These are phyloP conservation scores for Hysterium pulicare DNA, from an alignment of 2,329 filamentous ascomycete genomes.

Conservation along the genomic window DNA sequence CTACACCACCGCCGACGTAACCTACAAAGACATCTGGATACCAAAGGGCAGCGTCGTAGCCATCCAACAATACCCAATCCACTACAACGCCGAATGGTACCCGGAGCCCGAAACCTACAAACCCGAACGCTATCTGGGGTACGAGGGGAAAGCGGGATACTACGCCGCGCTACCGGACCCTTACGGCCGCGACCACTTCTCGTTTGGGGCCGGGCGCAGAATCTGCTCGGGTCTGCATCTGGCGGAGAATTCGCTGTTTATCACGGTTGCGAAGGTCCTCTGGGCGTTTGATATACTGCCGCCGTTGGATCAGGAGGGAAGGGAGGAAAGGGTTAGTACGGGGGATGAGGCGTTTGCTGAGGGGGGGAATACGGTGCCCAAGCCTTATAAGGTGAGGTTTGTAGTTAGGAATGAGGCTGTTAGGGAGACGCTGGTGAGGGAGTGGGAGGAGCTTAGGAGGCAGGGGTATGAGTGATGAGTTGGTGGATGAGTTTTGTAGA, in stretches of 20 bases:
- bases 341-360: neutral
- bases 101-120: conserved; percentile 25
- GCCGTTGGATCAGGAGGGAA: neutral
- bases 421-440: neutral
- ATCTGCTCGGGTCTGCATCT: conserved; percentile 18
- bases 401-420: neutral
- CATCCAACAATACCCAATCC: conserved; percentile 14
- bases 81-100: conserved; percentile 20
- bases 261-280: neutral
- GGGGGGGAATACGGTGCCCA: neutral
- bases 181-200: conserved; percentile 16
- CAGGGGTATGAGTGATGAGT: neutral
- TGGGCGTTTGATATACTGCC: conserved; percentile 2
- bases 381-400: neutral
- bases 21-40: conserved; percentile 26
- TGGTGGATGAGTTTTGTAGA: too few species aligned
- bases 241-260: conserved; percentile 15
- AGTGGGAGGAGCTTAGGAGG: neutral
- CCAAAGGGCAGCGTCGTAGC: conserved; percentile 25
- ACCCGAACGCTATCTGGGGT: conserved; percentile 21
- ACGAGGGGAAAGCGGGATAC: conserved; percentile 10
- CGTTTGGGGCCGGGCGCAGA: conserved; percentile 15
- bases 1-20: conserved; percentile 15
- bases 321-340: neutral
- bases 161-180: conserved; percentile 19